Evolutionary conservation across 345 rosid species (phyloP), one percentile per base, ranked within the genome.

Genomic region (Salix suchowensis): DNA sequence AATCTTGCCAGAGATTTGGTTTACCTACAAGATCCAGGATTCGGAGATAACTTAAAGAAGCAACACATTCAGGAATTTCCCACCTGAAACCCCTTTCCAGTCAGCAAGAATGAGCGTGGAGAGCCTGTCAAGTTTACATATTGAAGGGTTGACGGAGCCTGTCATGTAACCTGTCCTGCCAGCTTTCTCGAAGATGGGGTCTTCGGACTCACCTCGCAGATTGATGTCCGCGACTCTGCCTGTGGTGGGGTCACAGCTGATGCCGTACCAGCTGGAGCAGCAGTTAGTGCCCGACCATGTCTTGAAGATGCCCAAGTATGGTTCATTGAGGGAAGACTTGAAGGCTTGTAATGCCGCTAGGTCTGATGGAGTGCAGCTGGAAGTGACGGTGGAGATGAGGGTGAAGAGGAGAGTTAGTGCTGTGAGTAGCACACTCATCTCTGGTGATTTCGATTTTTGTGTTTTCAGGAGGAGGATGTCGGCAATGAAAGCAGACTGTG

Each of bases 151-250:
- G 67, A 95, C 88, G 10, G 93, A 81, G 15, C 98, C 98, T 73
- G 97, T 74, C 98, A 95, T 95, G 90, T 84, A 86, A 48, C 94
- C 94, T 32, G 94, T 81, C 54, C 90, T 86, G 71, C 97, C 97
- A 12, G 94, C 87, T 54, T 88, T 88, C 18, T 77, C 81, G 67
- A 95, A 90, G 78, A 93, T 86, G 7, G 92, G 94, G 77, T 95
- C 98, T 82, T 92, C 97, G 0, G 98, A 92, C 81, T 94, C 98
- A 5, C 98, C 98, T 0, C 98, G 97, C 61, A 95, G 96, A 71
- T 84, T 86, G 61, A 95, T 78, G 79, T 91, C 97, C 6, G 92
- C 79, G 82, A 95, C 97, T 30, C 94, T 90, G 58, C 70, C 78
- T 42, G 86, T 60, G 37, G 87, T 85, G 12, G 97, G 94, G 84